These are phyloP conservation scores for Collariella sp. DNA, from an alignment of 495 filamentous ascomycete genomes.

Conservation along the genomic window DNA sequence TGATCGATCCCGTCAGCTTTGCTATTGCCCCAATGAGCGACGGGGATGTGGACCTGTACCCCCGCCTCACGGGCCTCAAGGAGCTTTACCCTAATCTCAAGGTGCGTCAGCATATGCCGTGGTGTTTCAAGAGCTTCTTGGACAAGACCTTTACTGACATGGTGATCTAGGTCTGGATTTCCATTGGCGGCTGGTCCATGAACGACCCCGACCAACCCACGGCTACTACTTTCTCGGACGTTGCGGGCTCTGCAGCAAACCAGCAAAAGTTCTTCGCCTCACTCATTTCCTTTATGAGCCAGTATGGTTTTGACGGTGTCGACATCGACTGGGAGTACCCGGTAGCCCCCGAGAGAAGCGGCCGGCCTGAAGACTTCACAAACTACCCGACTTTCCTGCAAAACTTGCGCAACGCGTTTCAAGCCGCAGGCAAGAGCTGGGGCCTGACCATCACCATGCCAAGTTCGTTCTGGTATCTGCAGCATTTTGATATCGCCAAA, in stretches of 20 bases:
- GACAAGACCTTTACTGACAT: slow-evolving; percentile 15
- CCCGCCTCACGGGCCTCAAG: slow-evolving; percentile 24
- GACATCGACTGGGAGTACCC: slow-evolving; percentile 53
- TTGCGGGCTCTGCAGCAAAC: slow-evolving; percentile 15
- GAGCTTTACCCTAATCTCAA: not conserved
- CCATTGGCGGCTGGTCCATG: slow-evolving; percentile 39
- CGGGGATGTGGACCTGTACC: not conserved
- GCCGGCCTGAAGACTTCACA: slow-evolving; percentile 26
- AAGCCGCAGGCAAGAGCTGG: not conserved
- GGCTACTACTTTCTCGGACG: slow-evolving; percentile 12
- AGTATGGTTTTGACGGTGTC: slow-evolving; percentile 33
- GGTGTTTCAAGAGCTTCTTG: not conserved
- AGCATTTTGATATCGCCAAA: slow-evolving; percentile 39
- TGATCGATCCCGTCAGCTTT: slow-evolving; percentile 12
- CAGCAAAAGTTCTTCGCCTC: slow-evolving; percentile 17
- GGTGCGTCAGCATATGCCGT: not conserved
- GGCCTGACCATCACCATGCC: slow-evolving; percentile 39
- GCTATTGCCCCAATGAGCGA: slow-evolving; percentile 10
- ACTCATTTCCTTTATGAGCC: slow-evolving; percentile 4
- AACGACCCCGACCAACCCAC: slow-evolving; percentile 18
- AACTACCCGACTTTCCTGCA: slow-evolving; percentile 27
- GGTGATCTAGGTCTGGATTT: slow-evolving; percentile 31
- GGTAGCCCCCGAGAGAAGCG: slow-evolving; percentile 30
- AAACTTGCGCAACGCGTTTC: slow-evolving; percentile 5
- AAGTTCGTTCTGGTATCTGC: slow-evolving; percentile 48